Evolutionary conservation across 2,329 filamentous ascomycete species (phyloP).

Genomic region (Cylindrodendrum hubeiense): DNA sequence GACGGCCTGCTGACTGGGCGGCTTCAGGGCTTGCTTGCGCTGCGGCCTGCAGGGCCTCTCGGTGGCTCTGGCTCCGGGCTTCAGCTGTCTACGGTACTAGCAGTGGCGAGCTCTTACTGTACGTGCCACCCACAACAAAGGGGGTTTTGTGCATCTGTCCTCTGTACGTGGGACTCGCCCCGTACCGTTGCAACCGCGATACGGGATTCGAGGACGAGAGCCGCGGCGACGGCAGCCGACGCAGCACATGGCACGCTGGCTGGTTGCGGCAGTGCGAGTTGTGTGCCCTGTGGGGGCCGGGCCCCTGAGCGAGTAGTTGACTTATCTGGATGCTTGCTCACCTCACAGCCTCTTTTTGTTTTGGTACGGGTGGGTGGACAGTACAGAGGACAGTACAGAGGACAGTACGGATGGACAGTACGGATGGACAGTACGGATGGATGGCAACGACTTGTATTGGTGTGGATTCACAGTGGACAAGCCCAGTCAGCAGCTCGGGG

Average conservation of each 20-base stretch:
- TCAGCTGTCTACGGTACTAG: background rate
- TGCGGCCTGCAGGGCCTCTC: background rate
- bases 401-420: too few relatives aligned
- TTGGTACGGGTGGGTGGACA: background rate
- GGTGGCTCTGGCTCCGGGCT: background rate
- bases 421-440: background rate
- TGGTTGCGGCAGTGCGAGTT: background rate
- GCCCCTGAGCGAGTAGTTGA: background rate
- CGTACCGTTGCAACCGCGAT: too few relatives aligned
- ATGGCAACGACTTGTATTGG: background rate
- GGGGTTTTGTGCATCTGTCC: background rate
- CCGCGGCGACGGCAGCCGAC: too few relatives aligned
- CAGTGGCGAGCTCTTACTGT: too few relatives aligned
- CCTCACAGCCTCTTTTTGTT: background rate
- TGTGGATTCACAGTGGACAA: conserved; percentile 1
- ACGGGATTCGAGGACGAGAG: too few relatives aligned
- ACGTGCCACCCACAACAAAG: too few relatives aligned
- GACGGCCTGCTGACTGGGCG: background rate
- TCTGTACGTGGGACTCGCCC: too few relatives aligned
- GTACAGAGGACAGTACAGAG: background rate
- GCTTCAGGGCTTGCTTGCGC: background rate
- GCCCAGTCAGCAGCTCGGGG: background rate
- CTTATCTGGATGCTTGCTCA: background rate
- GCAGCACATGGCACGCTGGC: background rate
- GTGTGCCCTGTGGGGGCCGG: background rate